Conservation (phyloP, 140 eudicot genomes). For the Bidens hawaiensis region DNA sequence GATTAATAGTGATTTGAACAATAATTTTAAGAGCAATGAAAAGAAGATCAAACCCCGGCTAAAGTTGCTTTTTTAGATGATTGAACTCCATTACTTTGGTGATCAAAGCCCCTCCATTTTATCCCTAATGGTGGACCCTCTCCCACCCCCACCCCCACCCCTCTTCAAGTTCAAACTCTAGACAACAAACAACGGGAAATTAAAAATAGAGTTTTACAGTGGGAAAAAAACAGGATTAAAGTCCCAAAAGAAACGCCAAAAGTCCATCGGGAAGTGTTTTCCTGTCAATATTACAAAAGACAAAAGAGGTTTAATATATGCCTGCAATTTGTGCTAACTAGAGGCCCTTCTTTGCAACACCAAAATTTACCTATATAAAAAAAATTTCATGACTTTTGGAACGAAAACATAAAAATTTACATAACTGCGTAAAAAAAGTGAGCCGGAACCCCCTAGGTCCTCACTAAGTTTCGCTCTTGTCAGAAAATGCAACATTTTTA, state of each 20-base stretch:
- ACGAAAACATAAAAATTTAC: too few species aligned
- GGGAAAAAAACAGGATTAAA: not conserved
- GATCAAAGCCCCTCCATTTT: slow-evolving; percentile 10
- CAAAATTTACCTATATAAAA: not conserved
- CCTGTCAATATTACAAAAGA: slow-evolving; percentile 51
- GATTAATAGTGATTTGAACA: not conserved
- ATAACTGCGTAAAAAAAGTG: too few species aligned
- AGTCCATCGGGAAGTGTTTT: slow-evolving; percentile 63
- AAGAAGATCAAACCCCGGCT: not conserved
- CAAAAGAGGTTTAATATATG: slow-evolving; percentile 32
- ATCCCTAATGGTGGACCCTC: not conserved
- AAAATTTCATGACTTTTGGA: too few species aligned
- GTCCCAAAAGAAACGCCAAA: slow-evolving; percentile 62
- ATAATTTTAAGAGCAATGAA: not conserved
- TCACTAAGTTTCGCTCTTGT: too few species aligned
- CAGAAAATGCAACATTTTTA: not conserved
- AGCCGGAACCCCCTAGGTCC: too few species aligned
- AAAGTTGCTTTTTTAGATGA: slow-evolving; percentile 1
- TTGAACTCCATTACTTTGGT: slow-evolving; percentile 9
- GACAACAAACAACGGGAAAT: not conserved
- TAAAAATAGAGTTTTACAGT: slow-evolving; percentile 7
- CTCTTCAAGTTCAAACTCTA: slow-evolving; percentile 7
- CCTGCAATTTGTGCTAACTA: slow-evolving; percentile 18
- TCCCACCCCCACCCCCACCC: not conserved
- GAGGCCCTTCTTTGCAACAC: slow-evolving; percentile 30